Base-by-base conservation (phyloP, 352 stramenopile genomes). In the Globisporangium canariense region DNA sequence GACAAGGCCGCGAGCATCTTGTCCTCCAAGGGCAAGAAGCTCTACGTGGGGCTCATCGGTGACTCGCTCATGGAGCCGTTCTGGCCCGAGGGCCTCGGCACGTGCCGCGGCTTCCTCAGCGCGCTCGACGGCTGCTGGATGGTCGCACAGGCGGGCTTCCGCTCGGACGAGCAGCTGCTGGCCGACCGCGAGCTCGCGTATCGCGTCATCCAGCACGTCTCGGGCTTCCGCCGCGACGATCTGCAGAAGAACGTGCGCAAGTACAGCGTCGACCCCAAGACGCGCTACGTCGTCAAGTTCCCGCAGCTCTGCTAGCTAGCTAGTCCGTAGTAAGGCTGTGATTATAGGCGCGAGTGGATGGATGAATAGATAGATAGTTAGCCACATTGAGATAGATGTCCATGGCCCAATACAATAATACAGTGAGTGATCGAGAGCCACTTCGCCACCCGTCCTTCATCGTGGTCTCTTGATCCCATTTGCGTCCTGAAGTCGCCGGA, bases 51-150 rank as follows among this genome's bases (percentile, higher is more conserved):
- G 0, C 68, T 92, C 28, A 87, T 95, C 28, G 86, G 86, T 30
- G 86, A 95, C 51, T 76, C 84, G 43, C 69, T 95, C 41, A 88
- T 95, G 54, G 86, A 95, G 65, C 86, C 86, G 40, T 95, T 95
- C 75, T 95, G 86, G 86, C 86, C 84, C 3, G 84, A 95, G 56
- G 86, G 86, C 6, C 74, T 95, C 10, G 86, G 86, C 63, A 91
- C 82, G 32, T 93, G 88, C 51, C 83, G 86, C 28, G 86, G 86
- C 55, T 95, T 95, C 72, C 74, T 93, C 53, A 78, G 83, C 22
- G 86, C 83, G 8, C 74, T 95, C 43, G 85, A 95, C 52, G 79
- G 70, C 16, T 84, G 81, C 45, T 93, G 79, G 86, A 90, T 91
- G 81, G 74, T 92, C 43, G 73, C 82, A 13, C 85, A 89, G 71